These are phyloP conservation scores for Phytopythium ostracodes DNA, from an alignment of 352 stramenopile species.

Conservation along the genomic window DNA sequence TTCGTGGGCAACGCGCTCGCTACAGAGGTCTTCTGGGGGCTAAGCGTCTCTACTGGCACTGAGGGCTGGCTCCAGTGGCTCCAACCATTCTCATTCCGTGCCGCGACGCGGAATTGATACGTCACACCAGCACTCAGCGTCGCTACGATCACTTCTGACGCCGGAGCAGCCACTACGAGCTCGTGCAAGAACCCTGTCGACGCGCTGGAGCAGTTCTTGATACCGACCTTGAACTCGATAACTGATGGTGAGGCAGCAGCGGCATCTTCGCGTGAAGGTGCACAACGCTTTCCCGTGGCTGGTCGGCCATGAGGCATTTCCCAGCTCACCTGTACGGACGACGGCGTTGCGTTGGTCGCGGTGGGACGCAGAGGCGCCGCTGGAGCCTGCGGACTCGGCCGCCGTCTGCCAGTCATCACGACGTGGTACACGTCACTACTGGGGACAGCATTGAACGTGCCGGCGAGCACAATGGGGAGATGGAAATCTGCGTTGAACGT, in stretches of 20 bases:
- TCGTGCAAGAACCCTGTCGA: conserved; percentile 56
- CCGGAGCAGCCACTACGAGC: conserved; percentile 21
- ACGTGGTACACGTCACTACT: conserved; percentile 82
- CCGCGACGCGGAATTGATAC: conserved; percentile 86
- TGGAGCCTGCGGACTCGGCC: conserved; percentile 42
- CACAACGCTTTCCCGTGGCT: conserved; percentile 12
- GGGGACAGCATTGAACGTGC: conserved; percentile 78
- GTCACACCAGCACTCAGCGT: conserved; percentile 69
- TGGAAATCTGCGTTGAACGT: conserved; percentile 82
- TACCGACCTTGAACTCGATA: conserved; percentile 47
- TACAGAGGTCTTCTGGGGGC: conserved; percentile 1
- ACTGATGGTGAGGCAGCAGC: conserved; percentile 11
- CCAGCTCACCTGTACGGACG: conserved; percentile 52
- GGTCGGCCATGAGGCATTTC: conserved; percentile 10
- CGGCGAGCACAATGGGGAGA: conserved; percentile 75
- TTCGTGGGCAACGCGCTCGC: conserved; percentile 3
- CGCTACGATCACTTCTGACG: conserved; percentile 28
- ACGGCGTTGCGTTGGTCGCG: conserved; percentile 32
- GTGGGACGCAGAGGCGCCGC: conserved; percentile 28
- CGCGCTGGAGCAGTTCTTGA: conserved; percentile 59
- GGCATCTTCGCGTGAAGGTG: not conserved
- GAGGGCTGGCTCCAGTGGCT: conserved; percentile 71
- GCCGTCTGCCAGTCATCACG: conserved; percentile 50
- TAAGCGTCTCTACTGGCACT: conserved; percentile 40
- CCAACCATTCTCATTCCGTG: conserved; percentile 59